phyloP scores from a whole-genome alignment of 1,139 yeast species.

The Yamadazyma dushanensis region DNA sequence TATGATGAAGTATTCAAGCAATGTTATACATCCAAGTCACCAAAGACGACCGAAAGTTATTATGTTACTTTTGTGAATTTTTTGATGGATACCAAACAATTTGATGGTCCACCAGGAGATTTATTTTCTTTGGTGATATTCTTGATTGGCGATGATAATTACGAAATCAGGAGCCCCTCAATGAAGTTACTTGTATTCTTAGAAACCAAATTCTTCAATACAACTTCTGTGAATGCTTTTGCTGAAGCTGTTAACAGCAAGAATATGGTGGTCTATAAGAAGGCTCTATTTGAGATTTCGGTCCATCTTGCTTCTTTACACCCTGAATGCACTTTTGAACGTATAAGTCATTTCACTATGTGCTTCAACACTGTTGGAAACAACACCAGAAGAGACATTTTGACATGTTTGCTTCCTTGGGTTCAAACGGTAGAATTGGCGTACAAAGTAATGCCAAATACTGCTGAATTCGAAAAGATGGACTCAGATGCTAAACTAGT shows the following conservation, averaged over 20 bases:
- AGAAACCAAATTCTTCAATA: constrained; percentile 53
- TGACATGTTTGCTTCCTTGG: constrained; percentile 88
- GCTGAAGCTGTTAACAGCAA: constrained; percentile 64
- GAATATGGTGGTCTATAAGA: constrained; percentile 73
- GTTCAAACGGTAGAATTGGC: constrained; percentile 73
- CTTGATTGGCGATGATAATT: constrained; percentile 66
- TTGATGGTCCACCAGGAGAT: constrained; percentile 51
- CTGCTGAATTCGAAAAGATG: constrained; percentile 10
- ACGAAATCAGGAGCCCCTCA: constrained; percentile 62
- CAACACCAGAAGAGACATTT: constrained; percentile 66
- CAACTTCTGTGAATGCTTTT: constrained; percentile 45
- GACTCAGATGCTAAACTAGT: constrained; percentile 10
- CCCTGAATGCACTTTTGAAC: constrained; percentile 56
- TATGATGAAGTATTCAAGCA: constrained; percentile 64
- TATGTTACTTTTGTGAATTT: constrained; percentile 72
- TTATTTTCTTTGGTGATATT: constrained; percentile 64
- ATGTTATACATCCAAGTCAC: constrained; percentile 59
- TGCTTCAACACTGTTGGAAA: constrained; percentile 62
- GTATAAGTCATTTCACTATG: constrained; percentile 73
- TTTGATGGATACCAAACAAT: constrained; percentile 38
- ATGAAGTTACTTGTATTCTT: constrained; percentile 55
- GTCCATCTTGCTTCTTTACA: constrained; percentile 52
- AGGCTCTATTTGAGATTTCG: constrained; percentile 71
- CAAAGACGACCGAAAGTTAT: constrained; percentile 62
- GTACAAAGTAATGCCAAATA: constrained; percentile 20